A percentile compares a stretch with the other conserved stretches of the same genome.
phyloP scores from a whole-genome alignment of 257 asterid species.

The Rehmannia glutinosa region DNA sequence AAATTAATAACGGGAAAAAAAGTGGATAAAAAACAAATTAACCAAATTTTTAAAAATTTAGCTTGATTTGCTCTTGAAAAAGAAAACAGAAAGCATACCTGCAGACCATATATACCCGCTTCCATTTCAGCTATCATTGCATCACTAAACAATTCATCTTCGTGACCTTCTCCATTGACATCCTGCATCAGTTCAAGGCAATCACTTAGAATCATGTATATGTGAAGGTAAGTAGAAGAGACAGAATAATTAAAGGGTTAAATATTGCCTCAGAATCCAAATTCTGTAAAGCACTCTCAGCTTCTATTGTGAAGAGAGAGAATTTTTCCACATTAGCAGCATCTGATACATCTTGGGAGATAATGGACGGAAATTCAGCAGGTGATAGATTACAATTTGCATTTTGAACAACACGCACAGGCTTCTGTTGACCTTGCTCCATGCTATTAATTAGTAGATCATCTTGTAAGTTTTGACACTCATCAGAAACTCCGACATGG shows the following conservation, averaged over 20 bases:
- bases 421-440: no score
- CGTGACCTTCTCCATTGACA: conserved; percentile 29
- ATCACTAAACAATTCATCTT: conserved; percentile 52
- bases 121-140: conserved; percentile 82
- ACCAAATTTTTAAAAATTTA: neutral
- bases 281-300: conserved; percentile 31
- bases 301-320: conserved; percentile 30
- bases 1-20: neutral
- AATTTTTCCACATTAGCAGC: conserved; percentile 19
- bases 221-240: conserved; percentile 2
- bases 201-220: conserved; percentile 8
- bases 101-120: conserved; percentile 73
- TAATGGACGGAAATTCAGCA: conserved; percentile 20
- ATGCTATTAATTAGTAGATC: no score
- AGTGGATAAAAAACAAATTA: neutral
- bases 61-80: conserved; percentile 7
- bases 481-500: no score
- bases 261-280: conserved; percentile 42
- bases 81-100: conserved; percentile 37
- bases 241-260: conserved; percentile 3
- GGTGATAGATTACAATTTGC: conserved; percentile 22
- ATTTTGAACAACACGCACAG: conserved; percentile 17
- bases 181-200: conserved; percentile 40
- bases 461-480: no score
- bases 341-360: conserved; percentile 24